Evolutionary conservation across 352 stramenopile genomes (phyloP).

Genomic region (Globisporangium splendens): DNA sequence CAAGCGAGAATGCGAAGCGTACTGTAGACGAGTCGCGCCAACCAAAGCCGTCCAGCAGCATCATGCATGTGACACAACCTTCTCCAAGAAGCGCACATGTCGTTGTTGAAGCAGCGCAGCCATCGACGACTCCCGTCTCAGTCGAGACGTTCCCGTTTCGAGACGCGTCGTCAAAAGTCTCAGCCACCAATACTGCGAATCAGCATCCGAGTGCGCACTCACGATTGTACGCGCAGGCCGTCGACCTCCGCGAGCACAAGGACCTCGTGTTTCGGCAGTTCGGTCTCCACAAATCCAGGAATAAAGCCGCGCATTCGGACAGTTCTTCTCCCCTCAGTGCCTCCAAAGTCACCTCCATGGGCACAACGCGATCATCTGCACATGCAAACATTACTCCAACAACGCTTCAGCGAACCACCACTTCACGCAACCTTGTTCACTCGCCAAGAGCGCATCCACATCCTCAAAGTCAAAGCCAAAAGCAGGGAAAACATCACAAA

Average conservation of each 20-base stretch:
- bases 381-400: background rate
- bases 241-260: conserved; percentile 53
- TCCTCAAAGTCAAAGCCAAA: background rate
- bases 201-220: conserved; percentile 30
- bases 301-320: conserved; percentile 5
- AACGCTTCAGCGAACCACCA: conserved; percentile 1
- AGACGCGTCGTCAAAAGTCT: background rate
- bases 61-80: too few species aligned
- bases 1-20: too few species aligned
- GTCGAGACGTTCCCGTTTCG: conserved; percentile 11
- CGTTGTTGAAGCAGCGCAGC: too few species aligned
- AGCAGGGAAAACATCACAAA: background rate
- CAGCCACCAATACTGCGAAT: background rate
- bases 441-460: background rate
- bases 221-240: conserved; percentile 55
- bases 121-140: background rate
- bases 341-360: background rate
- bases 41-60: too few species aligned
- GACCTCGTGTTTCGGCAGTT: conserved; percentile 58
- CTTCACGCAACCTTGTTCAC: conserved; percentile 5
- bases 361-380: too few species aligned
- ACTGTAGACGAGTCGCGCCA: too few species aligned
- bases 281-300: conserved; percentile 27
- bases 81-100: background rate
- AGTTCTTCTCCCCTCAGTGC: background rate